phyloP scores from a whole-genome alignment of 2,329 filamentous ascomycete species.

The Fusarium multiceps region DNA sequence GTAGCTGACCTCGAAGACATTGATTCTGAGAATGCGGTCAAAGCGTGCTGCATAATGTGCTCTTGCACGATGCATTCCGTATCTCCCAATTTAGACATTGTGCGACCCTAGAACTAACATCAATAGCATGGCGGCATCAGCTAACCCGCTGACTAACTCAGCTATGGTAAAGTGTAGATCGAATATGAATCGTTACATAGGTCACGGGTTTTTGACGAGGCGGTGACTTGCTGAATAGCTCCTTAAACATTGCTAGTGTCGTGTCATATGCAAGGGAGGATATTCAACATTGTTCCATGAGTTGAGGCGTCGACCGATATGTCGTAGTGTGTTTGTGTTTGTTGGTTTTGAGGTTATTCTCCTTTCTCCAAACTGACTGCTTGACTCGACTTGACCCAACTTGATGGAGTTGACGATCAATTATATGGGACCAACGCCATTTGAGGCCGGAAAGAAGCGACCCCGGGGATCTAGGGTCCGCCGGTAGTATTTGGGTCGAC shows the following conservation, averaged over 20 bases:
- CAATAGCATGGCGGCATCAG: constrained; percentile 6
- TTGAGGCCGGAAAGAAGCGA: constrained; percentile 40
- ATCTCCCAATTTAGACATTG: constrained; percentile 23
- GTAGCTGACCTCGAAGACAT: not conserved
- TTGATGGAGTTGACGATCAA: constrained; percentile 22
- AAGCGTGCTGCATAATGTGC: constrained; percentile 8
- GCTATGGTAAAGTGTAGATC: constrained; percentile 17
- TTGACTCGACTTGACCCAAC: constrained; percentile 9
- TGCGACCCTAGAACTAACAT: constrained; percentile 5
- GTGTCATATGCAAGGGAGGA: constrained; percentile 36
- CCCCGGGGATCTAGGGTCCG: constrained; percentile 31
- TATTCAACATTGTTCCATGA: constrained; percentile 10
- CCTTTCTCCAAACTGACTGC: constrained; percentile 18
- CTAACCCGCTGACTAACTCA: constrained; percentile 10
- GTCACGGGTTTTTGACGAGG: constrained; percentile 9
- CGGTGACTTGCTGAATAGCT: constrained; percentile 16
- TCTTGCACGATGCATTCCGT: constrained; percentile 13
- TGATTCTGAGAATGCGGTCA: constrained; percentile 3
- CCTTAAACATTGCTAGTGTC: constrained; percentile 20
- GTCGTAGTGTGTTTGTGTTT: constrained; percentile 21
- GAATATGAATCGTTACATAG: constrained; percentile 22
- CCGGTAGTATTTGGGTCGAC: constrained; percentile 4
- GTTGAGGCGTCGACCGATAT: constrained; percentile 21
- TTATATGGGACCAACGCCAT: constrained; percentile 30
- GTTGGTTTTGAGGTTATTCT: constrained; percentile 29